A percentile compares a stretch with the other conserved stretches of the same genome.
Conservation (phyloP, 495 filamentous ascomycete species). For the Penicillium salamii region DNA sequence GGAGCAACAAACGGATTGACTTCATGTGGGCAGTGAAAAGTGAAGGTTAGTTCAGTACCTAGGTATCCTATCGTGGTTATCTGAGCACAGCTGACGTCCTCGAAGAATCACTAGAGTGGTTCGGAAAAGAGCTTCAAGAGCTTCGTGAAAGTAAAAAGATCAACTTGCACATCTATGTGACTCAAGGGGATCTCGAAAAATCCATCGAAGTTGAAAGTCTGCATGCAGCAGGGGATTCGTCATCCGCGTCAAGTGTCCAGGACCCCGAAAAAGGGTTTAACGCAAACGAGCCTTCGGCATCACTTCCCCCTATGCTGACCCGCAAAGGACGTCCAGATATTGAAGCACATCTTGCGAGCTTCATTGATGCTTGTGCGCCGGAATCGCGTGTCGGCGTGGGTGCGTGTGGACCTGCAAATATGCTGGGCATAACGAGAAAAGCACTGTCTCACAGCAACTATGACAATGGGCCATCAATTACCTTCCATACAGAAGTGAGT, state of each 20-base stretch:
- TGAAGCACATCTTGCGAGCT: neutral
- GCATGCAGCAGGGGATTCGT: neutral
- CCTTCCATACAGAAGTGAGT: slow-evolving; percentile 15
- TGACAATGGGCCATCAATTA: slow-evolving; percentile 14
- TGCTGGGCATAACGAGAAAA: slow-evolving; percentile 5
- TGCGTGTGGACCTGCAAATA: slow-evolving; percentile 12
- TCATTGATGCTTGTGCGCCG: slow-evolving; percentile 1
- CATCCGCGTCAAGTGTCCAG: neutral
- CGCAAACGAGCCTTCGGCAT: neutral
- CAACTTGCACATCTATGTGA: slow-evolving; percentile 10
- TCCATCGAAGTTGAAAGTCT: neutral
- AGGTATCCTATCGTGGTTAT: neutral
- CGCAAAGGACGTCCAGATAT: slow-evolving; percentile 10
- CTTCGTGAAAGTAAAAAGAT: slow-evolving; percentile 7
- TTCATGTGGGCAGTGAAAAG: slow-evolving; percentile 17
- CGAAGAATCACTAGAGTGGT: slow-evolving; percentile 15
- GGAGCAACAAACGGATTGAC: slow-evolving; percentile 8
- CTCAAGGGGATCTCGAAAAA: neutral
- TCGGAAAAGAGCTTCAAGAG: slow-evolving; percentile 11
- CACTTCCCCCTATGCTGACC: neutral
- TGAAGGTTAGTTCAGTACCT: slow-evolving; percentile 1
- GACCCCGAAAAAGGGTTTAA: slow-evolving; percentile 4
- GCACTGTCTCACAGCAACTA: neutral
- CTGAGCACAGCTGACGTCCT: neutral
- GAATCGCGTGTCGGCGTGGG: slow-evolving; percentile 9